A percentile compares a stretch with the other conserved stretches of the same genome.
Conservation (phyloP, 306 rosid genomes). For the Prosopis cineraria region DNA sequence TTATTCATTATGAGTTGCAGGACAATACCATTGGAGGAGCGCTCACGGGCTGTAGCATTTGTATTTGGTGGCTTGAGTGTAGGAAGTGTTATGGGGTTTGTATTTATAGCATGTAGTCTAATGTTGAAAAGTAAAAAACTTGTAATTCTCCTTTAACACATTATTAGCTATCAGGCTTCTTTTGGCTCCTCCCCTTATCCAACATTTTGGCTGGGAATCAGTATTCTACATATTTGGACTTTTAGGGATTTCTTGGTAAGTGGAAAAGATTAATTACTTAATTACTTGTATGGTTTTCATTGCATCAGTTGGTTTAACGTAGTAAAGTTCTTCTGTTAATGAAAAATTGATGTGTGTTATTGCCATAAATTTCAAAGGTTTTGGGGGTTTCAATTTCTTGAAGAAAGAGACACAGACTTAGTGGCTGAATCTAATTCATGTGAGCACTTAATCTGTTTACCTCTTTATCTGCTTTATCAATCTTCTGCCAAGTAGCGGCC, state of each 20-base stretch:
- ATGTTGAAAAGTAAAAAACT: background rate
- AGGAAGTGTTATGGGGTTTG: slow-evolving; percentile 97
- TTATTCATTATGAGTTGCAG: slow-evolving; percentile 52
- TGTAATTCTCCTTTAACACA: slow-evolving; percentile 29
- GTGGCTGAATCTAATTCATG: slow-evolving; percentile 56
- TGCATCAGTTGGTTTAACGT: slow-evolving; percentile 17
- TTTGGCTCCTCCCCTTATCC: slow-evolving; percentile 90
- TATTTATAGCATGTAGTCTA: slow-evolving; percentile 19
- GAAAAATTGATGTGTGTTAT: slow-evolving; percentile 27
- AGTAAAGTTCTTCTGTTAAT: slow-evolving; percentile 26
- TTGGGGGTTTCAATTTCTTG: slow-evolving; percentile 74
- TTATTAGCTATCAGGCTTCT: slow-evolving; percentile 69
- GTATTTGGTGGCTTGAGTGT: slow-evolving; percentile 98
- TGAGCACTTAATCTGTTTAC: slow-evolving; percentile 45
- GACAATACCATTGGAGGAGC: slow-evolving; percentile 91
- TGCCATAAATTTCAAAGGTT: slow-evolving; percentile 62
- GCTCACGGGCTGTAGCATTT: slow-evolving; percentile 96
- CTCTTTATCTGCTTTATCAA: slow-evolving; percentile 5
- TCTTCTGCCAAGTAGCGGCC: slow-evolving; percentile 3
- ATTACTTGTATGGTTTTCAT: slow-evolving; percentile 10
- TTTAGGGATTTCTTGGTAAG: slow-evolving; percentile 89
- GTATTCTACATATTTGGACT: slow-evolving; percentile 86
- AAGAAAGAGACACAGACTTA: slow-evolving; percentile 49
- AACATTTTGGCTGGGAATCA: slow-evolving; percentile 90
- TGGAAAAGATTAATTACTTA: slow-evolving; percentile 34